Base-by-base conservation (phyloP, 345 rosid species). In the Sonneratia alba region DNA sequence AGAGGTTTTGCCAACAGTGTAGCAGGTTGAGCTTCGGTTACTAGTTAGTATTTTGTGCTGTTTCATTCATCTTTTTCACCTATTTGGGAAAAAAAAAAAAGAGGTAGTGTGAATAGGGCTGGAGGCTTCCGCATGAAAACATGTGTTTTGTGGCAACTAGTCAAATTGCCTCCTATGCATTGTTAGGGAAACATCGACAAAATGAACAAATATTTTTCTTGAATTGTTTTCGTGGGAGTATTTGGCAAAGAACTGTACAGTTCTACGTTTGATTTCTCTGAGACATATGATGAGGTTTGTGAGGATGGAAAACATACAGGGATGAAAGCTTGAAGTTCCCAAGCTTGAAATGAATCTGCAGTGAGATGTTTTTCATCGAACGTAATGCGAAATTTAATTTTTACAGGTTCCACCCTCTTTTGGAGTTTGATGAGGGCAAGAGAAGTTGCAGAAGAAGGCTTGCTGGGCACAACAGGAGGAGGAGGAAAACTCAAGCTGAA, bases 1-100 rank as follows among this genome's bases (percentile, higher is more conserved):
- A 93, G 83, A 86, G 98, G 85, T 93, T 93, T 42, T 93, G 98
- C 80, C 98, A 93, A 79, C 98, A 93, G 89, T 93, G 98, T 72
- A 93, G 98, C 93, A 90, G 98, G 98, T 92, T 48, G 36, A 40
- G 36, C 64, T 47, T 27, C 70, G 48, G 11, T 36, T 71, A 37
- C 19, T 36, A 63, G 38, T 63, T 27, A 12, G 3, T 42, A 27
- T 27, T 27, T 27, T 27, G 32, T 27, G 32, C 32, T 27, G 32
- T 27, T 27, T 27, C 32, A 27, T 27, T 27, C 32, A 27, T 27
- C 32, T 27, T 27, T 27, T 27, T 27, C 32, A 27, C 32, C 32
- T 27, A 27, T 27, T 27, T 27, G 32, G 32, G 32, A 1, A 27
- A 27, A 27, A 27, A 27, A 27, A 27, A 27, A 27, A 27, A 27